phyloP scores from a whole-genome alignment of 2,329 filamentous ascomycete genomes.

The Beauveria bassiana region DNA sequence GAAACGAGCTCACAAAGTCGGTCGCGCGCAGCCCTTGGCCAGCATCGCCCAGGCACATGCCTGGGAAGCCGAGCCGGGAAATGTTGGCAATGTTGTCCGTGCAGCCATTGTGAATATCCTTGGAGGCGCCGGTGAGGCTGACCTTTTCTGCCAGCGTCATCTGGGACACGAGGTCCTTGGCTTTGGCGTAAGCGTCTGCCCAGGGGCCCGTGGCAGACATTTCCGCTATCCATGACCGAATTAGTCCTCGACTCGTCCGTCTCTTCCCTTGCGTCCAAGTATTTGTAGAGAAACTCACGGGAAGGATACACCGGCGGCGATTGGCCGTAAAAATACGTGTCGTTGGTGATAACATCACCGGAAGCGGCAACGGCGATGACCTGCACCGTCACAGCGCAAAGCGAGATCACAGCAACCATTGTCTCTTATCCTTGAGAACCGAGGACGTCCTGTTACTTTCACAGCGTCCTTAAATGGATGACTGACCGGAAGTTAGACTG shows the following conservation, averaged over 20 bases:
- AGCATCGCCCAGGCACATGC: slow-evolving; percentile 37
- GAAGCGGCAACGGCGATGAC: slow-evolving; percentile 7
- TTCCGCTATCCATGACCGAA: slow-evolving; percentile 26
- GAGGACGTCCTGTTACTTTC: no score
- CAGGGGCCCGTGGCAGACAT: slow-evolving; percentile 58
- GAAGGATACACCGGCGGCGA: slow-evolving; percentile 45
- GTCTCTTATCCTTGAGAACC: background rate
- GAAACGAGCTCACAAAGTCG: slow-evolving; percentile 35
- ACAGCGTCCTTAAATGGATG: no score
- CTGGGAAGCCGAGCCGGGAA: slow-evolving; percentile 31
- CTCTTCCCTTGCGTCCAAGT: background rate
- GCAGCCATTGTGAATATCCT: slow-evolving; percentile 41
- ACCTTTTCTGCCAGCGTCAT: slow-evolving; percentile 75
- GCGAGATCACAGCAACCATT: background rate
- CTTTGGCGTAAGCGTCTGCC: slow-evolving; percentile 59
- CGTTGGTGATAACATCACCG: slow-evolving; percentile 25
- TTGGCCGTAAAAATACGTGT: slow-evolving; percentile 41
- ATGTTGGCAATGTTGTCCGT: slow-evolving; percentile 35
- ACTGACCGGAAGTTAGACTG: no score
- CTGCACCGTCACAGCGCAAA: slow-evolving; percentile 5
- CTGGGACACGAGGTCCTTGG: slow-evolving; percentile 59
- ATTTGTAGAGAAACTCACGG: slow-evolving; percentile 28
- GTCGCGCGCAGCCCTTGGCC: slow-evolving; percentile 35
- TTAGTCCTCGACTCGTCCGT: background rate
- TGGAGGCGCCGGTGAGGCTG: slow-evolving; percentile 63